Evolutionary conservation across 1,284 basidiomycete species (phyloP), one percentile per base, ranked within the genome.

Genomic region (Exobasidium rhododendri): DNA sequence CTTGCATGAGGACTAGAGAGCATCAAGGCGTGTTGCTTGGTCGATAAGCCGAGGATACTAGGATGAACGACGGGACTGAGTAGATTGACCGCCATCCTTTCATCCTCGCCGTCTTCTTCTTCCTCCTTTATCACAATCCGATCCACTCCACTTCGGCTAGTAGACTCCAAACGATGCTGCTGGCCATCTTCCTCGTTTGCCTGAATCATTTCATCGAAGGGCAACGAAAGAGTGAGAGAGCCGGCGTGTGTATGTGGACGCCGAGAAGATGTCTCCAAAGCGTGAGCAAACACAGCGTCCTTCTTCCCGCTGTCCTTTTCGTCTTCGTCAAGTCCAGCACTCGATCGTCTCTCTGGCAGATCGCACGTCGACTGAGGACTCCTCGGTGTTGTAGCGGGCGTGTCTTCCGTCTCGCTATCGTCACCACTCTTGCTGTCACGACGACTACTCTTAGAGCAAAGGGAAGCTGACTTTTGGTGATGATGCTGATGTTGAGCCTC

Each of bases 301-400:
- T 20, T 29, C 4, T 26, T 47, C 7, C 26, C 13, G 20, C n/a
- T 47, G 29, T 44, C 35, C 11, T n/a, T n/a, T 57, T 30, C 35
- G 20, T 14, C 30, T 28, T 60, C 55, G 11, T 28, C 58, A n/a
- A 44, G 20, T 22, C 14, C 30, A 5, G 54, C 26, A 26, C 52
- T 55, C 5, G 4, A 40, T 32, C 49, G n/a, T 26, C 45, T 31
- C 24, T 47, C 45, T 6, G 45, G 58, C n/a, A 31, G 20, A 22
- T 60, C 58, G 49, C 58, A 60, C 11, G 52, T 60, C 28, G 58
- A 60, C 26, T 50, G 58, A n/a, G 60, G 60, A 57, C 60, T 62
- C 26, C 45, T 56, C 11, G 60, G 60, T 22, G 60, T 62, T 13
- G 58, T 61, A 4, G 58, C 58, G 3, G 60, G 60, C n/a, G 60